Evolutionary conservation across 129 eudicot genomes (phyloP).

Genomic region (Tanacetum coccineum): DNA sequence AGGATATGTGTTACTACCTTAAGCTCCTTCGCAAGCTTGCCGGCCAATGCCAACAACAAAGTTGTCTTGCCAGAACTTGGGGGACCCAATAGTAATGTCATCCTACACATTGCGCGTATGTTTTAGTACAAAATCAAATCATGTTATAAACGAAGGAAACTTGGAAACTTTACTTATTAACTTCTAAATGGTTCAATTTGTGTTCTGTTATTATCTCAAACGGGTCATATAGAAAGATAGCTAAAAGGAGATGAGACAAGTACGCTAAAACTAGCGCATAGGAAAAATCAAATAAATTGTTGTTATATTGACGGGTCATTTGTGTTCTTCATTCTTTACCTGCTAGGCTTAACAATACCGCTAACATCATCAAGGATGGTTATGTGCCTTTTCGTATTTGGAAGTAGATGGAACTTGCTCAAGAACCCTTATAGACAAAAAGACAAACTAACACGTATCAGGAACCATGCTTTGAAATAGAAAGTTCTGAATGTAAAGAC

Average conservation of each 20-base stretch:
- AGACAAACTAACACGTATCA: conserved; percentile 4
- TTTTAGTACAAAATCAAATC: conserved; percentile 4
- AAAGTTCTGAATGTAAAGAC: too few species aligned
- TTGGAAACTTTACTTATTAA: too few species aligned
- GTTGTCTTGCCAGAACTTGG: conserved; percentile 95
- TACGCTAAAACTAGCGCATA: too few species aligned
- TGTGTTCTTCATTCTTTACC: conserved; percentile 33
- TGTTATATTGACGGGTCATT: not conserved
- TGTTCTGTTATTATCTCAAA: too few species aligned
- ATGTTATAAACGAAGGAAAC: not conserved
- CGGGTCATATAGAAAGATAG: too few species aligned
- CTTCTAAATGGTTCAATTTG: too few species aligned
- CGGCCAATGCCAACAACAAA: conserved; percentile 62
- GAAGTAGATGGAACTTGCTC: conserved; percentile 44
- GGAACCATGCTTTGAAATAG: not conserved
- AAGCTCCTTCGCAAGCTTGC: conserved; percentile 57
- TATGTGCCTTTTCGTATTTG: conserved; percentile 51
- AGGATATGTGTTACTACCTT: conserved; percentile 34
- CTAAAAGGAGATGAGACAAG: too few species aligned
- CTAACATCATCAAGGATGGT: conserved; percentile 70
- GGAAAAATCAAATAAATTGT: not conserved
- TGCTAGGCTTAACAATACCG: conserved; percentile 80
- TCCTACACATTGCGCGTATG: conserved; percentile 36
- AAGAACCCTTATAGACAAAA: conserved; percentile 36
- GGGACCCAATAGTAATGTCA: conserved; percentile 91